Percentiles rank a stretch among this genome's conserved stretches.
These are phyloP conservation scores for Iris pallida DNA, from an alignment of 116 monocot genomes.

Conservation along the genomic window DNA sequence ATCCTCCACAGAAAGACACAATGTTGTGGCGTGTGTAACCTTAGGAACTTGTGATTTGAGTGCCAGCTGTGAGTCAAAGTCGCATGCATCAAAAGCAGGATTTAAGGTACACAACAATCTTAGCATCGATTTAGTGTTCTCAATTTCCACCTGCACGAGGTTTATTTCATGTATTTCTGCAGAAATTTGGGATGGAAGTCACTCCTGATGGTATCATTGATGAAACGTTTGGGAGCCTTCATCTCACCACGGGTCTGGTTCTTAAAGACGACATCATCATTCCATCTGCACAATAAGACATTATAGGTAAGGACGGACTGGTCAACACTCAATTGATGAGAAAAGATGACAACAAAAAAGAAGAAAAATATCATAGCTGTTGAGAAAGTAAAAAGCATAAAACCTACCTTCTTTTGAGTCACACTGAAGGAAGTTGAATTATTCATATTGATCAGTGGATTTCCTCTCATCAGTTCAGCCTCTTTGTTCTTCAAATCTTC, in stretches of 20 bases:
- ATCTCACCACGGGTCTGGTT: slow-evolving; percentile 87
- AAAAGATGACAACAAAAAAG: too few relatives aligned
- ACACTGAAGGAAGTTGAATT: slow-evolving; percentile 70
- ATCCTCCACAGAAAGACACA: too few relatives aligned
- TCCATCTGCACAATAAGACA: slow-evolving; percentile 56
- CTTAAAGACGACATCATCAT: slow-evolving; percentile 94
- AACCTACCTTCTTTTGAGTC: slow-evolving; percentile 66
- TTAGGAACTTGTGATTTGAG: too few relatives aligned
- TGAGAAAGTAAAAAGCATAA: neutral
- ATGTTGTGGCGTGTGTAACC: too few relatives aligned
- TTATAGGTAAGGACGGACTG: neutral
- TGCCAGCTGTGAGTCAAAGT: too few relatives aligned
- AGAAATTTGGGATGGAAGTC: slow-evolving; percentile 95
- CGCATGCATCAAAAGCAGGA: too few relatives aligned
- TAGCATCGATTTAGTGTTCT: too few relatives aligned
- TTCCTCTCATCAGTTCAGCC: slow-evolving; percentile 82
- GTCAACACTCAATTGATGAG: too few relatives aligned
- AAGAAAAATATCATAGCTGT: too few relatives aligned
- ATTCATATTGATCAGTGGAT: slow-evolving; percentile 81
- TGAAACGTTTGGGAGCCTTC: slow-evolving; percentile 81
- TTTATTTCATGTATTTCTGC: slow-evolving; percentile 90
- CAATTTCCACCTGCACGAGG: too few relatives aligned
- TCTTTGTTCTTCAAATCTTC: slow-evolving; percentile 88
- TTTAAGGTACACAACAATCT: too few relatives aligned
- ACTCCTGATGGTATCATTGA: slow-evolving; percentile 91